A percentile compares a stretch with the other conserved stretches of the same genome.
Conservation (phyloP, 306 rosid species). For the Cucumis hystrix region DNA sequence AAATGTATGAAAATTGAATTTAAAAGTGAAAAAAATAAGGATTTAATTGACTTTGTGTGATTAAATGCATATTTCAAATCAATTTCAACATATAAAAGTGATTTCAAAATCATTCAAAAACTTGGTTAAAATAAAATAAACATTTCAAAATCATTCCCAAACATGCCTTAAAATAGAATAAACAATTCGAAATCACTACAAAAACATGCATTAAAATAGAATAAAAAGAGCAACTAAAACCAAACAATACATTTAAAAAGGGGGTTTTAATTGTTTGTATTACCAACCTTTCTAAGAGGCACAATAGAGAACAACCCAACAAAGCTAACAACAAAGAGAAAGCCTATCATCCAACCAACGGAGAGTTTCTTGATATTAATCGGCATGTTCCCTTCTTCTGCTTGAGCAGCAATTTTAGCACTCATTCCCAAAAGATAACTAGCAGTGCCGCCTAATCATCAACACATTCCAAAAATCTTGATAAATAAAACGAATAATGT, state of each 20-base stretch:
- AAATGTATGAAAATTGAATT: too few species aligned
- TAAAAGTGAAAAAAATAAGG: too few species aligned
- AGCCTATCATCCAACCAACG: constrained; percentile 61
- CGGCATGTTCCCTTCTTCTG: constrained; percentile 32
- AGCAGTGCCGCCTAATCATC: constrained; percentile 54
- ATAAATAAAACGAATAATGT: background rate
- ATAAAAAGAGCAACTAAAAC: background rate
- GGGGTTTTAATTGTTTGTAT: background rate
- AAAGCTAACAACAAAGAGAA: constrained; percentile 58
- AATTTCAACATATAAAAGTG: too few species aligned
- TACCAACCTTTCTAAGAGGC: constrained; percentile 55
- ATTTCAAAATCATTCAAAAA: too few species aligned
- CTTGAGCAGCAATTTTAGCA: constrained; percentile 44
- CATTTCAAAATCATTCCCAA: too few species aligned
- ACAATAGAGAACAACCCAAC: constrained; percentile 64
- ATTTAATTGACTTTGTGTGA: too few species aligned
- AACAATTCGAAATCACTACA: too few species aligned
- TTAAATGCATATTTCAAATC: too few species aligned
- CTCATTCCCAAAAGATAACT: constrained; percentile 67
- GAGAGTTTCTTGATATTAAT: constrained; percentile 36
- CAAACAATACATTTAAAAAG: background rate
- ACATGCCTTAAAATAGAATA: too few species aligned
- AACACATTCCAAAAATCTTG: background rate
- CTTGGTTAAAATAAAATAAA: too few species aligned
- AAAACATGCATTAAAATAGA: background rate